Evolutionary conservation across 257 asterid species (phyloP), one percentile per base, ranked within the genome.

Genomic region (Salvia rosmarinus): DNA sequence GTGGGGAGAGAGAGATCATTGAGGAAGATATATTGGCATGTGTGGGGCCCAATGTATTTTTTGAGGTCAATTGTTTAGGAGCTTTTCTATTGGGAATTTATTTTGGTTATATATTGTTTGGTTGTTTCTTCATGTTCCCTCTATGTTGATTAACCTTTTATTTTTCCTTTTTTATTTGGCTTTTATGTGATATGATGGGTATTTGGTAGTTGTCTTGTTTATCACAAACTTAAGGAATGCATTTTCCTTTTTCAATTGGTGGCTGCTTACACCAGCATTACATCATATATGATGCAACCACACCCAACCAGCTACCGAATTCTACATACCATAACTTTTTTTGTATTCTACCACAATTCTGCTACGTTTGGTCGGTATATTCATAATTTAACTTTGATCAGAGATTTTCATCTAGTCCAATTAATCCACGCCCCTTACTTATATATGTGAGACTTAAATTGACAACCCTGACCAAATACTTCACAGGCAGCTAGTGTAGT

Each of bases 281-380:
- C 12, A 82, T 93, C 97, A 87, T 80, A 69, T 52, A 57, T 90
- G 91, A 93, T 80, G 97, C 84, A 82, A 85, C 64, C 85, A 64
- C 30, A 58, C 16, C 16, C 21, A 21, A 16, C 14, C 59, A 9
- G 2, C 16, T 51, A n/a, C n/a, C n/a, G n/a, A n/a, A n/a, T n/a
- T n/a, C n/a, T n/a, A n/a, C n/a, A n/a, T n/a, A n/a, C n/a, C n/a
- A n/a, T n/a, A n/a, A n/a, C n/a, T n/a, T n/a, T n/a, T n/a, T n/a
- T n/a, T n/a, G n/a, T n/a, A n/a, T n/a, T n/a, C n/a, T n/a, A n/a
- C n/a, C n/a, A n/a, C n/a, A n/a, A n/a, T n/a, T n/a, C n/a, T n/a
- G n/a, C n/a, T n/a, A n/a, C n/a, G n/a, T n/a, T n/a, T n/a, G n/a
- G n/a, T n/a, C n/a, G n/a, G n/a, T n/a, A n/a, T n/a, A n/a, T 25